Evolutionary conservation across 441 rosid genomes (phyloP).

Genomic region (Euphorbia celastroides): DNA sequence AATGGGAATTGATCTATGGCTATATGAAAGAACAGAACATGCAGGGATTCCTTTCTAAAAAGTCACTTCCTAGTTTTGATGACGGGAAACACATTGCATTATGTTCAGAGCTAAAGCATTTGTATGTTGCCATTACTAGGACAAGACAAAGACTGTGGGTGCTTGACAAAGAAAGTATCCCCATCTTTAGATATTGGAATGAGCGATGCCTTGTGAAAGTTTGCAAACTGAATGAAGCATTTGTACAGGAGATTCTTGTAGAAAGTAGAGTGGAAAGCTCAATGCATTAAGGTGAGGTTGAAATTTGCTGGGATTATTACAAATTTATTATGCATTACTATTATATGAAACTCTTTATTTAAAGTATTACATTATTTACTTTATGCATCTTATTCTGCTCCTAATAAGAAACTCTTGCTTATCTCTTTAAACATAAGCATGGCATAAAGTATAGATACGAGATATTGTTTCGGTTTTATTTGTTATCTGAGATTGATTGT

Average conservation of each 20-base stretch:
- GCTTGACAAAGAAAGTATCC: slow-evolving; percentile 33
- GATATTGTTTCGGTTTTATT: too few relatives aligned
- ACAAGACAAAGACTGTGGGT: slow-evolving; percentile 52
- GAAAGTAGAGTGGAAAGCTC: slow-evolving; percentile 48
- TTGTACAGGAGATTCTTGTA: slow-evolving; percentile 41
- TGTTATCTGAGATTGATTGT: too few relatives aligned
- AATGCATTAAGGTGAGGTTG: slow-evolving; percentile 36
- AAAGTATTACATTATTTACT: too few relatives aligned
- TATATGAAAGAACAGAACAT: slow-evolving; percentile 36
- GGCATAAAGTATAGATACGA: too few relatives aligned
- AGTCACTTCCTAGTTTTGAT: slow-evolving; percentile 29
- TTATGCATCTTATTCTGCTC: too few relatives aligned
- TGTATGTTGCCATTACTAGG: slow-evolving; percentile 54
- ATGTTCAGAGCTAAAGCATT: slow-evolving; percentile 54
- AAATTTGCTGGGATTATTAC: not conserved
- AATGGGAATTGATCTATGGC: slow-evolving; percentile 45
- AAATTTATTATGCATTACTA: not conserved
- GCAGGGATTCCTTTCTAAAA: slow-evolving; percentile 16
- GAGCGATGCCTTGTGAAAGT: slow-evolving; percentile 30
- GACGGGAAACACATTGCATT: slow-evolving; percentile 33
- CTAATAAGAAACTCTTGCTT: too few relatives aligned
- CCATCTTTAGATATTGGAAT: slow-evolving; percentile 42
- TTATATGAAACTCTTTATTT: too few relatives aligned
- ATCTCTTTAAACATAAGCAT: too few relatives aligned
- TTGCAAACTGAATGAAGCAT: slow-evolving; percentile 26